These are phyloP conservation scores for Cordyceps pruinosa DNA, from an alignment of 2,329 filamentous ascomycete species.

Conservation along the genomic window DNA sequence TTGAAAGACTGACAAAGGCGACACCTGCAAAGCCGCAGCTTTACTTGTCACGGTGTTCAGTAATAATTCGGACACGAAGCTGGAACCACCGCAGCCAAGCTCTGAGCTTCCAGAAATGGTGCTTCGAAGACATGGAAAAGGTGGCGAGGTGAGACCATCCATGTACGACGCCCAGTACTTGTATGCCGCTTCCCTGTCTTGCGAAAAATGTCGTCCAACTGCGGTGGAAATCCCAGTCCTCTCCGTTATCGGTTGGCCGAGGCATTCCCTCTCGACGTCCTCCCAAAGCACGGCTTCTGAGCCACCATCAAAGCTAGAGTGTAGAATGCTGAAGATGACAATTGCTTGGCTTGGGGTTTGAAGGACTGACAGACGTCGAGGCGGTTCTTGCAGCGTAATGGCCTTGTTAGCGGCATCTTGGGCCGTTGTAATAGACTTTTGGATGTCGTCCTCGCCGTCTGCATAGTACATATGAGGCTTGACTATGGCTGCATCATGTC, in stretches of 20 bases:
- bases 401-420: background rate
- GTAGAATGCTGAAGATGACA: background rate
- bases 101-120: background rate
- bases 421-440: background rate
- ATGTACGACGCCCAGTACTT: background rate
- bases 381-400: background rate
- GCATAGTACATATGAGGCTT: background rate
- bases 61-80: background rate
- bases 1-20: background rate
- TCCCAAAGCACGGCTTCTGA: background rate
- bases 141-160: background rate
- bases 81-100: background rate
- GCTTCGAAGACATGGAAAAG: slow-evolving; percentile 1
- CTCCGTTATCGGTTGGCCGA: background rate
- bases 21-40: background rate
- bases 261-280: background rate
- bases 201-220: background rate
- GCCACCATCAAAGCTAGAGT: slow-evolving; percentile 1
- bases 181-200: background rate
- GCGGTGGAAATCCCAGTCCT: background rate
- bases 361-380: background rate
- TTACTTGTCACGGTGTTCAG: background rate
- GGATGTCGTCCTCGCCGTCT: background rate
- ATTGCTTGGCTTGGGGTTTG: background rate
- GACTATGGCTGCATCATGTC: background rate